phyloP scores from a whole-genome alignment of 495 filamentous ascomycete genomes.

The Annulohypoxylon bovei region DNA sequence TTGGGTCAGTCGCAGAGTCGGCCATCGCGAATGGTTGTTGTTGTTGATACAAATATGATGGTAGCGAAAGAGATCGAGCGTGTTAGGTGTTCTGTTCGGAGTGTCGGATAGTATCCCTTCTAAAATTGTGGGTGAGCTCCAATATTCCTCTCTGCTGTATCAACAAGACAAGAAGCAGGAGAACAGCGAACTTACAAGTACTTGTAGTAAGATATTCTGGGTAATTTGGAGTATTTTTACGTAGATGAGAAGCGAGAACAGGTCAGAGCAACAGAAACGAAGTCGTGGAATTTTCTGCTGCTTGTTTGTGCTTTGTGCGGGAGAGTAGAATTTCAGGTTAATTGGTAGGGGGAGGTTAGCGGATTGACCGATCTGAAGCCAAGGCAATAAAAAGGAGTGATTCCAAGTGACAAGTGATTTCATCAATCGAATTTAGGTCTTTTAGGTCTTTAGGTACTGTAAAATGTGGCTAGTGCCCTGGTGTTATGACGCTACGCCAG shows the following conservation, averaged over 20 bases:
- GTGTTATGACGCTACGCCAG: constrained; percentile 42
- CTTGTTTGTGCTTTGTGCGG: constrained; percentile 21
- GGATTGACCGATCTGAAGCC: constrained; percentile 39
- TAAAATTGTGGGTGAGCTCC: constrained; percentile 38
- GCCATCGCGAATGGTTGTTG: constrained; percentile 49
- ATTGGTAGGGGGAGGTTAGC: constrained; percentile 31
- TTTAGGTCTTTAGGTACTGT: not conserved
- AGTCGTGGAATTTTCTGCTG: constrained; percentile 20
- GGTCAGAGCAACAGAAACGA: constrained; percentile 4
- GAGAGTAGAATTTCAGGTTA: constrained; percentile 34
- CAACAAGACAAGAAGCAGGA: not conserved
- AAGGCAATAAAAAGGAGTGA: constrained; percentile 33
- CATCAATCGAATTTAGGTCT: not conserved
- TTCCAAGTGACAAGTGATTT: constrained; percentile 24
- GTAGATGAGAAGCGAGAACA: not conserved
- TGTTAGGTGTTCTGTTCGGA: constrained; percentile 26
- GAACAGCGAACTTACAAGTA: constrained; percentile 13
- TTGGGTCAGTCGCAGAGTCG: constrained; percentile 40
- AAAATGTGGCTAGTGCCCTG: constrained; percentile 35
- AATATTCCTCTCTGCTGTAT: not conserved
- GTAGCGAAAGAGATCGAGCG: constrained; percentile 15
- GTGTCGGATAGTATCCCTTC: constrained; percentile 27
- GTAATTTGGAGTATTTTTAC: not conserved
- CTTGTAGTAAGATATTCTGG: not conserved
- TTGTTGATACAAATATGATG: constrained; percentile 21